phyloP scores from a whole-genome alignment of 1,284 basidiomycete genomes.

The Abortiporus biennis region DNA sequence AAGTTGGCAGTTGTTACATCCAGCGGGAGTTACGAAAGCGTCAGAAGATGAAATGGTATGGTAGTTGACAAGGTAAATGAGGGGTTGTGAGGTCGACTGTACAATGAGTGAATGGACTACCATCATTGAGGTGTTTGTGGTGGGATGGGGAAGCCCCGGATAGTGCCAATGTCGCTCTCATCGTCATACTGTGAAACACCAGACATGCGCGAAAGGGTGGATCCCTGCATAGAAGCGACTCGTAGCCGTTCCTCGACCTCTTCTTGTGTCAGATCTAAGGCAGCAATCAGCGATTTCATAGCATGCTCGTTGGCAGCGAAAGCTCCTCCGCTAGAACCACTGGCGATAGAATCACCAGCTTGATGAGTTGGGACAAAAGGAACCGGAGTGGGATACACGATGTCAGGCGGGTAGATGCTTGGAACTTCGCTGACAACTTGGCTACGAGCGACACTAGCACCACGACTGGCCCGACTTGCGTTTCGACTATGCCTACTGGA shows the following conservation, averaged over 20 bases:
- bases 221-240: slow-evolving; percentile 24
- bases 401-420: slow-evolving; percentile 14
- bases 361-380: slow-evolving; percentile 10
- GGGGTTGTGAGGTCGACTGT: background rate
- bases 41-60: background rate
- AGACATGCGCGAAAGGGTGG: slow-evolving; percentile 21
- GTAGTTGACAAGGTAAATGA: background rate
- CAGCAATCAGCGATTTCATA: slow-evolving; percentile 57
- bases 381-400: slow-evolving; percentile 11
- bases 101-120: background rate
- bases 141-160: slow-evolving; percentile 21
- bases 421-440: slow-evolving; percentile 8
- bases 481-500: slow-evolving; percentile 9
- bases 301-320: slow-evolving; percentile 39
- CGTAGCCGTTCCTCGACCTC: slow-evolving; percentile 38
- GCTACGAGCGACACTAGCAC: slow-evolving; percentile 5
- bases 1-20: background rate
- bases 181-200: slow-evolving; percentile 5
- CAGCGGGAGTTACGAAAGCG: background rate
- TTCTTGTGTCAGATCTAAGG: slow-evolving; percentile 42
- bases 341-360: slow-evolving; percentile 19
- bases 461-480: slow-evolving; percentile 18
- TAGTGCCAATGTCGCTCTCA: slow-evolving; percentile 19
- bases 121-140: background rate
- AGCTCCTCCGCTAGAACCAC: slow-evolving; percentile 15